Base-by-base conservation (phyloP, 495 filamentous ascomycete species). In the Neurospora sp. region DNA sequence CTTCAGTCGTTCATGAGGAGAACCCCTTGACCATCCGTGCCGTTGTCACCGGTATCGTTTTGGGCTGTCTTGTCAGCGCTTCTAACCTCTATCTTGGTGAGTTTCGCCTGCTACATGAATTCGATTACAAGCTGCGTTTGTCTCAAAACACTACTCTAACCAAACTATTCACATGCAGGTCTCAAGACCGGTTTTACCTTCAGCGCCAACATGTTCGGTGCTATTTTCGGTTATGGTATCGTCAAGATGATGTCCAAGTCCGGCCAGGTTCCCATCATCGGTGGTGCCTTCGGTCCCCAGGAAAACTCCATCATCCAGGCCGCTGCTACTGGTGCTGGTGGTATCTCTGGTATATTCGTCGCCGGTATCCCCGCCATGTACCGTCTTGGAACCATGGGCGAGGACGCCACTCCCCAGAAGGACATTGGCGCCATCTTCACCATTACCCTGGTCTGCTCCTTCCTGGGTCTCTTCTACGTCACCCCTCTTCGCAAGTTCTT, bases 401-500 rank as follows among this genome's bases (percentile, higher is more conserved):
- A 76, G 42, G 73, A 78, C 31, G 79, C 82, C 69, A 82, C 79
- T 7, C 89, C 89, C 10, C 83, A 82, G 40, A 77, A 84, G 1
- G 85, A 90, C 73, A 90, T 88, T 74, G 85, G 87, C 48, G 80
- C 85, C 39, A 85, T 91, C 69, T 81, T 91, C 69, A 87, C 87
- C 40, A 85, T 91, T 72, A 90, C 89, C 14, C 83, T 88, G 69
- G 86, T 90, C 73, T 84, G 85, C 68, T 87, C 88, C n/a, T 91
- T 89, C 81, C 88, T 90, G 76, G 89, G 89, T n/a, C 78, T 91
- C 35, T 90, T 91, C 79, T 91, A 90, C 76, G 89, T 87, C 69
- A 90, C 88, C 1, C 89, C 89, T 39, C 83, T 91, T 46, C 88
- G 89, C 61, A 89, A 89, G 74, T 91, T 91, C 82, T 91, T 91